Evolutionary conservation across 805 yeast species (phyloP), one percentile per base, ranked within the genome.

Genomic region (Wickerhamomyces ciferrii): DNA sequence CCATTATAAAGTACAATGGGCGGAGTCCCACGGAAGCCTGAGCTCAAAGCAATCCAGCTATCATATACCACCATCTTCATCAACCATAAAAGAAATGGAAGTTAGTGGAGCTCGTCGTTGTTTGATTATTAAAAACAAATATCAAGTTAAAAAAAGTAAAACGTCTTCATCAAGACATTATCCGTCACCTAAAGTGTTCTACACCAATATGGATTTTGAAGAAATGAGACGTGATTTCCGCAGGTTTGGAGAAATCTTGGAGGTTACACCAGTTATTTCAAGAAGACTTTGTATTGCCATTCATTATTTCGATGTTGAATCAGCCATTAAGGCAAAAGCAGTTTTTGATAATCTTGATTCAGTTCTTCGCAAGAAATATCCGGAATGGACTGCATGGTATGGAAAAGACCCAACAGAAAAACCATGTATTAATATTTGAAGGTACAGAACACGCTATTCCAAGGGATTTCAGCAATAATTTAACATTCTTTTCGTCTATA

Each of bases 321-420:
- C 81, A 15, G 87, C 94, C 0, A 75, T 86, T 21, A 56, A 60
- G 7, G 88, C 84, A 3, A 83, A 81, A 61, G 63, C 64, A 29
- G 71, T 68, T 34, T 71, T 74, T 49, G 72, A 68, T 21, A 51
- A 61, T 27, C 55, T 60, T 18, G 51, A 50, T 9, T 62, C 76
- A 1, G 45, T 37, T 2, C 53, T 83, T 53, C 57, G 67, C 44
- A 53, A 52, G 5, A 79, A 74, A 53, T 86, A 82, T 54, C 61
- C 60, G 11, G 76, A 69, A 5, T 87, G 94, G 94, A 63, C 70
- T 8, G 63, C 83, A 2, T 75, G 81, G 79, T 87, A 78, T 53
- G 87, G 84, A 0, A 74, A 72, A 39, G 95, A 87, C 60, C 76
- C 78, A 1, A 71, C 87, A 7, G 90, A 84, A 52, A 69, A 63